These are phyloP conservation scores for Xylariaceae sp. DNA, from an alignment of 2,329 filamentous ascomycete species.

Conservation along the genomic window DNA sequence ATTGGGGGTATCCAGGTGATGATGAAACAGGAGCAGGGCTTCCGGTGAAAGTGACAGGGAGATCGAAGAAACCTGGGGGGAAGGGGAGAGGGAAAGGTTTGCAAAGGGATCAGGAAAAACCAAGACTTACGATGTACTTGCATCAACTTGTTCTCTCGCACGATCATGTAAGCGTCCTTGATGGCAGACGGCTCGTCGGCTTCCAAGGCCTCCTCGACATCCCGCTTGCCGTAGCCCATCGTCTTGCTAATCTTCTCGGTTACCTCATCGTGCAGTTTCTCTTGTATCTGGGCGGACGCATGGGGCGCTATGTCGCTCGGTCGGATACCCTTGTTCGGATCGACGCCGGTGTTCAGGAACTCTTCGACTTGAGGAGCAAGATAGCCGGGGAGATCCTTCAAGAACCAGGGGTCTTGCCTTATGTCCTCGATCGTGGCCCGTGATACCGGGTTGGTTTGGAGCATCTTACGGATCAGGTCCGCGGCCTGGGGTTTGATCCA, in stretches of 20 bases:
- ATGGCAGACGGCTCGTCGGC: slow-evolving; percentile 94
- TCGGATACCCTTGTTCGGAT: slow-evolving; percentile 86
- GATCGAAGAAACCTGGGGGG: not conserved
- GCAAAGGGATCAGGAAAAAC: slow-evolving; percentile 1
- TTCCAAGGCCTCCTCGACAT: slow-evolving; percentile 89
- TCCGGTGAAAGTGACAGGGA: too few species aligned
- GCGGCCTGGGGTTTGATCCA: slow-evolving; percentile 85
- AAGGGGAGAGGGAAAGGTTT: not conserved
- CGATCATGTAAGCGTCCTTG: slow-evolving; percentile 98
- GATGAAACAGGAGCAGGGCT: too few species aligned
- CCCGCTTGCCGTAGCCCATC: slow-evolving; percentile 93
- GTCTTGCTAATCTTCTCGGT: slow-evolving; percentile 95
- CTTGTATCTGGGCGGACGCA: slow-evolving; percentile 71
- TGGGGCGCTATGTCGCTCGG: slow-evolving; percentile 75
- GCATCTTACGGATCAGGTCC: slow-evolving; percentile 81
- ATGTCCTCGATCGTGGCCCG: slow-evolving; percentile 93
- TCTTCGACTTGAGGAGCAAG: slow-evolving; percentile 84
- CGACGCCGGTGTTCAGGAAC: slow-evolving; percentile 88
- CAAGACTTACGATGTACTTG: slow-evolving; percentile 74
- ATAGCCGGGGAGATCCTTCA: slow-evolving; percentile 78
- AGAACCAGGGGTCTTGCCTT: slow-evolving; percentile 89
- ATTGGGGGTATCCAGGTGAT: too few species aligned
- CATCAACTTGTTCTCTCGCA: slow-evolving; percentile 97
- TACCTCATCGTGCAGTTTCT: slow-evolving; percentile 86
- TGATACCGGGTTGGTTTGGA: slow-evolving; percentile 91